Percentiles rank a stretch among this genome's conserved stretches.
These are phyloP conservation scores for Entomortierella lignicola DNA, from an alignment of 192 early-diverging fungal species.

Conservation along the genomic window DNA sequence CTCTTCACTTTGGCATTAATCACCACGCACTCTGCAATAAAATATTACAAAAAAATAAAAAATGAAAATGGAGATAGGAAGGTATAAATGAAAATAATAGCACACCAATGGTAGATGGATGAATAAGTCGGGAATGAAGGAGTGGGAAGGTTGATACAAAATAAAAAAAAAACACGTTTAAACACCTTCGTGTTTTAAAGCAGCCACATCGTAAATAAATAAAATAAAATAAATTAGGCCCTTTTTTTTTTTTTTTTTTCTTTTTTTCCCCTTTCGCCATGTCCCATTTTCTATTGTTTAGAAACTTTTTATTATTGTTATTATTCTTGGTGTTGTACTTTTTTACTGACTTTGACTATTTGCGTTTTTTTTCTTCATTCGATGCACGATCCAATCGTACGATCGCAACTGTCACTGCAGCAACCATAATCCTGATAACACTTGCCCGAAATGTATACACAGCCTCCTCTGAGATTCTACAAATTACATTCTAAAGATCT, in stretches of 20 bases:
- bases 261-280: too few relatives aligned
- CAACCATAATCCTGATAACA: conserved; percentile 17
- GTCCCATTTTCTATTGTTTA: too few relatives aligned
- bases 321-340: too few relatives aligned
- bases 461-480: too few relatives aligned
- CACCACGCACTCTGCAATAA: background rate
- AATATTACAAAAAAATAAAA: background rate
- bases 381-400: conserved; percentile 3
- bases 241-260: too few relatives aligned
- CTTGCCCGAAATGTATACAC: conserved; percentile 2
- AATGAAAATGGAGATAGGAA: background rate
- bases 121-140: background rate
- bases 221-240: background rate
- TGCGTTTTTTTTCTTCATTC: background rate
- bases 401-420: conserved; percentile 5
- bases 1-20: conserved; percentile 7
- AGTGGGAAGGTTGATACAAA: background rate
- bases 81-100: background rate
- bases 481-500: too few relatives aligned
- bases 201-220: too few relatives aligned
- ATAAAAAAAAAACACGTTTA: background rate
- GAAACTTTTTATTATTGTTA: too few relatives aligned
- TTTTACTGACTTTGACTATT: too few relatives aligned
- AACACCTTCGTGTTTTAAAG: background rate
- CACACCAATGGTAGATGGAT: background rate